Evolutionary conservation across 345 rosid genomes (phyloP), one percentile per base, ranked within the genome.

Genomic region (Mallotus nudiflorus): DNA sequence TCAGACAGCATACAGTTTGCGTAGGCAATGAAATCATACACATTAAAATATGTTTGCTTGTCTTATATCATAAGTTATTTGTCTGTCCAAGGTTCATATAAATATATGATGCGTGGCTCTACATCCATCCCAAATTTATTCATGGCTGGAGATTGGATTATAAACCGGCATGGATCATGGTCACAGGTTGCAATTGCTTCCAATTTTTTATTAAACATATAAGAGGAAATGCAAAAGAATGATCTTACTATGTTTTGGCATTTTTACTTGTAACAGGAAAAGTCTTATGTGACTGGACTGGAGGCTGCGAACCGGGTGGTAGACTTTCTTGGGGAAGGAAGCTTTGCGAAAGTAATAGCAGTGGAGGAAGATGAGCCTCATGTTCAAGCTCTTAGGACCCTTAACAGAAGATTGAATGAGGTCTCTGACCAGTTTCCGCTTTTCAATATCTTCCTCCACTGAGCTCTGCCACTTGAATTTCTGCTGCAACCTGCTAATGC

Each of bases 61-160:
- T 44, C 16, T 5, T 27, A 48, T 22, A 3, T 55, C 24, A 49
- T 16, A 5, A 27, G 25, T 37, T n/a, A 0, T 57, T 24, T 40
- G 40, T 3, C 56, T 55, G 20, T 64, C 45, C 15, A 62, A 85
- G 91, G 92, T 70, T 89, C 88, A 2, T 89, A 87, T 64, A 86
- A 82, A 77, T 65, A 82, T 79, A 80, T 86, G 92, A 84, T 86
- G 86, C 78, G 82, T 0, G 85, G 86, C 0, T 80, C 83, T 19
- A 84, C 90, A 37, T 83, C 87, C 15, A 78, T 83, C 70, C 82
- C 81, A 0, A 88, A 88, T 69, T 54, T 88, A 75, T 88, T 88
- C 79, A 80, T 88, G 87, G 90, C 93, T 0, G 87, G 90, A 58
- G 87, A 86, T 74, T 86, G 93, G 93, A 83, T 87, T 13, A 61